Conservation (phyloP, 2,329 filamentous ascomycete genomes). For the Cryphonectria japonica region DNA sequence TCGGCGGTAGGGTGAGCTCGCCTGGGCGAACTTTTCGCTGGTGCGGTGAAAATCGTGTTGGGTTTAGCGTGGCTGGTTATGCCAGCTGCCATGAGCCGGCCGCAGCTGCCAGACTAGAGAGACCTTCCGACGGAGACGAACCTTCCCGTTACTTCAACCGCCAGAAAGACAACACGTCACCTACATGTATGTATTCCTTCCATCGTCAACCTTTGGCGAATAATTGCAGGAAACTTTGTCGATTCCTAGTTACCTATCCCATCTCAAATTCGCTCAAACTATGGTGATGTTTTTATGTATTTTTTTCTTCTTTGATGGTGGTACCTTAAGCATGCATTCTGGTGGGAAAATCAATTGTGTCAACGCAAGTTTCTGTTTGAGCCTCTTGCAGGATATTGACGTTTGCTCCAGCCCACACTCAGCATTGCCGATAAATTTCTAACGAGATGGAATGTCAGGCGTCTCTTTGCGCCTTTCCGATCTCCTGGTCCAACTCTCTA, state of each 20-base stretch:
- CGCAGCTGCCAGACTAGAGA: not conserved
- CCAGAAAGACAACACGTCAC: not conserved
- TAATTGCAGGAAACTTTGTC: not conserved
- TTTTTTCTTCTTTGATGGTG: not conserved
- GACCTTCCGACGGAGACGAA: not conserved
- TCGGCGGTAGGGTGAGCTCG: slow-evolving; percentile 4
- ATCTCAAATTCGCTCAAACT: not conserved
- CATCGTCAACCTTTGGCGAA: not conserved
- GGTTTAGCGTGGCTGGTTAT: slow-evolving; percentile 3
- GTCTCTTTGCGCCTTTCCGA: not conserved
- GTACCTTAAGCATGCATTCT: not conserved
- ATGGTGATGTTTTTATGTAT: not conserved
- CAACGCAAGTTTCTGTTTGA: not conserved
- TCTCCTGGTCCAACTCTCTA: not conserved
- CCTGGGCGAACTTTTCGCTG: slow-evolving; percentile 19
- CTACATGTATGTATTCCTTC: not conserved
- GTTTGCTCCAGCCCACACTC: not conserved
- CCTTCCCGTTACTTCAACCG: not conserved
- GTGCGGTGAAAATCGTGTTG: slow-evolving; percentile 18
- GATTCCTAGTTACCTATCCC: not conserved
- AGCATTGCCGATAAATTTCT: not conserved
- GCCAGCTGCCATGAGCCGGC: slow-evolving; percentile 2
- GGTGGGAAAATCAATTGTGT: not conserved
- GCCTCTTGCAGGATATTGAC: not conserved
- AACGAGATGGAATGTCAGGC: not conserved